Conservation (phyloP, 2,329 filamentous ascomycete species). For the Periconia sp. region DNA sequence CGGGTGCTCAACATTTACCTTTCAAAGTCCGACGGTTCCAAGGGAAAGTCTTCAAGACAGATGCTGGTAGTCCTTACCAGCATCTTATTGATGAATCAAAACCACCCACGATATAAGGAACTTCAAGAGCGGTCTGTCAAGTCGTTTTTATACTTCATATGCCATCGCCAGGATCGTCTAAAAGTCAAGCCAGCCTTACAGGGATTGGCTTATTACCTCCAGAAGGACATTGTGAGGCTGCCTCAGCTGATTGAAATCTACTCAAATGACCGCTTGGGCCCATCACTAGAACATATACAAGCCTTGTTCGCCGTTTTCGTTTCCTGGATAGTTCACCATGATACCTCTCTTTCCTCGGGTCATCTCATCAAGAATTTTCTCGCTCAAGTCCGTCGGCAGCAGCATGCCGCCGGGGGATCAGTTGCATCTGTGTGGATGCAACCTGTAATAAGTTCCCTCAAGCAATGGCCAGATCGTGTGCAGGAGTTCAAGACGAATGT, state of each 20-base stretch:
- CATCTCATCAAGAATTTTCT: conserved; percentile 45
- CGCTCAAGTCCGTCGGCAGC: conserved; percentile 30
- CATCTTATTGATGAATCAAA: conserved; percentile 39
- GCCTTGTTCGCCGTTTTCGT: conserved; percentile 36
- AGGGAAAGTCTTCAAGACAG: conserved; percentile 55
- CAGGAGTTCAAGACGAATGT: conserved; percentile 53
- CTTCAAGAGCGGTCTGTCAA: conserved; percentile 33
- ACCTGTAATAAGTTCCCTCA: conserved; percentile 42
- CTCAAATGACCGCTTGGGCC: conserved; percentile 18
- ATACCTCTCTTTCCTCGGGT: conserved; percentile 47
- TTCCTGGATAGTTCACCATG: conserved; percentile 47
- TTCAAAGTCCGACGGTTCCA: conserved; percentile 49
- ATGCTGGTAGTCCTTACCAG: conserved; percentile 50
- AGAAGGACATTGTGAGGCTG: conserved; percentile 62
- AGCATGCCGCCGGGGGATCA: too few species aligned
- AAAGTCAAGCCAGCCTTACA: conserved; percentile 74
- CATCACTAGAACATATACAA: conserved; percentile 14
- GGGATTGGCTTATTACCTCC: conserved; percentile 68
- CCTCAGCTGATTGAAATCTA: conserved; percentile 49
- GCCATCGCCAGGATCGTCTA: conserved; percentile 65
- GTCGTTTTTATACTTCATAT: conserved; percentile 64
- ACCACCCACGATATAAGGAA: conserved; percentile 21
- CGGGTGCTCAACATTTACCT: conserved; percentile 50
- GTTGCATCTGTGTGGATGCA: conserved; percentile 47
- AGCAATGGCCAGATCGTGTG: conserved; percentile 42